Conservation (phyloP, 2,329 filamentous ascomycete genomes). For the Hypoxylon sp. region DNA sequence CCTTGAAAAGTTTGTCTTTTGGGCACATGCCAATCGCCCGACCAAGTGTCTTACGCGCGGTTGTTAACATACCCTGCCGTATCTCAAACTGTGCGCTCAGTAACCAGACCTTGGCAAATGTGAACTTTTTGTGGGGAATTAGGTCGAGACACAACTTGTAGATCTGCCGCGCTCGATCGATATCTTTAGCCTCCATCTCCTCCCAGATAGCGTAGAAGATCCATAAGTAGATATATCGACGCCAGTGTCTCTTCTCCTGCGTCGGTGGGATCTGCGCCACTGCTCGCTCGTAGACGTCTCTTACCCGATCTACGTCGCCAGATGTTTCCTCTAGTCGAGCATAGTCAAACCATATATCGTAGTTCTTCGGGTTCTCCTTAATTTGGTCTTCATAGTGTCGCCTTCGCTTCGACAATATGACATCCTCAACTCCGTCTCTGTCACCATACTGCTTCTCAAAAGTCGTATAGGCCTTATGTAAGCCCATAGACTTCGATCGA, state of each 20-base stretch:
- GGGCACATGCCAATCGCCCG: slow-evolving; percentile 94
- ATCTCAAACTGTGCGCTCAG: slow-evolving; percentile 95
- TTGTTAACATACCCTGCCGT: slow-evolving; percentile 83
- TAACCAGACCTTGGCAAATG: slow-evolving; percentile 97
- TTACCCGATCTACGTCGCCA: slow-evolving; percentile 84
- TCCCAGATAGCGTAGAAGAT: slow-evolving; percentile 98
- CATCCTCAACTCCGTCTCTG: slow-evolving; percentile 92
- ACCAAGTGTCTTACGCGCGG: slow-evolving; percentile 90
- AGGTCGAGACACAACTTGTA: slow-evolving; percentile 90
- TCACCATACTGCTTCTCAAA: slow-evolving; percentile 99
- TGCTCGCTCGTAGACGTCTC: slow-evolving; percentile 94
- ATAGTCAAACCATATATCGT: slow-evolving; percentile 98
- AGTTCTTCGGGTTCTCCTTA: slow-evolving; percentile 95
- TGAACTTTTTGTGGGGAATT: slow-evolving; percentile 96
- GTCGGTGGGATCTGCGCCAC: slow-evolving; percentile 96
- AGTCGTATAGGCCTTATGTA: slow-evolving; percentile 95
- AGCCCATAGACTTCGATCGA: slow-evolving; percentile 83
- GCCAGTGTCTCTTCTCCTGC: slow-evolving; percentile 97
- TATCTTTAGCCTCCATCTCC: slow-evolving; percentile 86
- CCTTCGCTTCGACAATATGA: slow-evolving; percentile 92
- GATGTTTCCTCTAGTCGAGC: slow-evolving; percentile 89
- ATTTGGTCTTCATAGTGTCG: slow-evolving; percentile 95
- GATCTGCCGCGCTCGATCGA: slow-evolving; percentile 85
- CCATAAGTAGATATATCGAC: slow-evolving; percentile 97
- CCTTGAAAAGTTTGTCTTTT: slow-evolving; percentile 94